Conservation (phyloP, 192 early-diverging fungal genomes). For the Backusella psychrophila region DNA sequence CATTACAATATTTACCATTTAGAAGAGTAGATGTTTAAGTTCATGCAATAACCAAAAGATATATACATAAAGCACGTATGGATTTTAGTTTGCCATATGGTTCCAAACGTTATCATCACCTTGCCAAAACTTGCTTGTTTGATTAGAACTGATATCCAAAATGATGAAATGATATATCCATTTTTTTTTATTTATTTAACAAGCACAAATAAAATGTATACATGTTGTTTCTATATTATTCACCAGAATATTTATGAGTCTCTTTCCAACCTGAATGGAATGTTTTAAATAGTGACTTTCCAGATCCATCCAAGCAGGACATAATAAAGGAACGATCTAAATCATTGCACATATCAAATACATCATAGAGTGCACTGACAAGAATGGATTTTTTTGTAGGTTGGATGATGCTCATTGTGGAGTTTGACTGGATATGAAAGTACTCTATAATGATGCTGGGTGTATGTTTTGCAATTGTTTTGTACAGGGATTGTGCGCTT, state of each 20-base stretch:
- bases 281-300: conserved; percentile 48
- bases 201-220: not conserved
- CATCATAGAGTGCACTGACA: conserved; percentile 51
- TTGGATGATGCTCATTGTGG: conserved; percentile 41
- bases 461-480: conserved; percentile 46
- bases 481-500: conserved; percentile 6
- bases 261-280: conserved; percentile 50
- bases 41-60: too few species aligned
- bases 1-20: too few species aligned
- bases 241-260: conserved; percentile 55
- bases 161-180: too few species aligned
- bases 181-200: too few species aligned
- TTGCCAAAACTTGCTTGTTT: too few species aligned
- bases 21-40: too few species aligned
- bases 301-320: conserved; percentile 54
- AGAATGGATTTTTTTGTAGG: conserved; percentile 44
- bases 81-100: too few species aligned
- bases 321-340: conserved; percentile 65
- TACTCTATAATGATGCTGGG: conserved; percentile 54
- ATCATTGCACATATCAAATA: conserved; percentile 66
- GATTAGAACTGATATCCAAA: too few species aligned
- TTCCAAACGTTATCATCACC: too few species aligned
- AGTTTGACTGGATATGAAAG: conserved; percentile 53
- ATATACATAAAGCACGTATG: too few species aligned
- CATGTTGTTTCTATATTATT: conserved; percentile 30